Percentiles rank a stretch among this genome's conserved stretches.
Evolutionary conservation across 805 yeast species (phyloP).

Genomic region (Saccharomycopsis javanensis): DNA sequence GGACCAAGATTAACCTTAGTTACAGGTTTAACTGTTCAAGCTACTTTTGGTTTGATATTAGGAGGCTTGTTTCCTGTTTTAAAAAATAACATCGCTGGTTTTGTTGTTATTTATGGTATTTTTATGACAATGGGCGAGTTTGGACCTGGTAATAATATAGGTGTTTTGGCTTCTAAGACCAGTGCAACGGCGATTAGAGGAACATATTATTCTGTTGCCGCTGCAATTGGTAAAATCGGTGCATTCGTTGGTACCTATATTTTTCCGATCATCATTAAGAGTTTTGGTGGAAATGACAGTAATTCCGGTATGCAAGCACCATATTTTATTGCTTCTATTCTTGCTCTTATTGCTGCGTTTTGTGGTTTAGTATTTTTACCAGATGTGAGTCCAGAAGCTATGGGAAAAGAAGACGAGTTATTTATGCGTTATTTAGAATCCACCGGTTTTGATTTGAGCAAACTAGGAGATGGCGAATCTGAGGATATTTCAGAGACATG

Average conservation of each 20-base stretch:
- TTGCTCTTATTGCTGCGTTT: conserved; percentile 63
- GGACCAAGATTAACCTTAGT: conserved; percentile 83
- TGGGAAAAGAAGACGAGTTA: conserved; percentile 63
- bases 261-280: conserved; percentile 68
- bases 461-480: conserved; percentile 34
- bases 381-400: conserved; percentile 72
- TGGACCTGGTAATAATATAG: conserved; percentile 91
- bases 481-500: conserved; percentile 2
- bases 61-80: conserved; percentile 57
- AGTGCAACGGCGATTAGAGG: conserved; percentile 85
- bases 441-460: conserved; percentile 61
- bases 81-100: conserved; percentile 57
- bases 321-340: conserved; percentile 70
- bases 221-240: conserved; percentile 86
- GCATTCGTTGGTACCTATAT: conserved; percentile 86
- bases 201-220: conserved; percentile 81
- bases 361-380: conserved; percentile 69
- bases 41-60: conserved; percentile 73
- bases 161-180: conserved; percentile 78
- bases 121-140: conserved; percentile 84
- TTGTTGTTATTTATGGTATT: conserved; percentile 81
- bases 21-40: conserved; percentile 63
- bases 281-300: conserved; percentile 44
- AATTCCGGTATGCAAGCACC: conserved; percentile 61
- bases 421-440: conserved; percentile 58